A percentile compares a stretch with the other conserved stretches of the same genome.
Conservation (phyloP, 495 filamentous ascomycete genomes). For the Talaromyces nanjingensis region DNA sequence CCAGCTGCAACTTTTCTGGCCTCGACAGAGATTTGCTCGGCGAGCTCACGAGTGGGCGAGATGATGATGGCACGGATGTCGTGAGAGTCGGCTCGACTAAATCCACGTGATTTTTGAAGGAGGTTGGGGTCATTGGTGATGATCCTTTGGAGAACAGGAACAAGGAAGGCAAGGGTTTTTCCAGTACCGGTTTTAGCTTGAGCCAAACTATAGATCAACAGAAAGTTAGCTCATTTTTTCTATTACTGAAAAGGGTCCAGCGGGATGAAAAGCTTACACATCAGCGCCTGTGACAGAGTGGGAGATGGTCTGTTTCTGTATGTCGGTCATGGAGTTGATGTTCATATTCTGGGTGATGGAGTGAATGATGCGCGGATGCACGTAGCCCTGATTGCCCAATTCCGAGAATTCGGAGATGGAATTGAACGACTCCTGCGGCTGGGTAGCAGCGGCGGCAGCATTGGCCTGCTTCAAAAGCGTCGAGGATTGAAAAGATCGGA, state of each 20-base stretch:
- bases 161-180: conserved; percentile 78
- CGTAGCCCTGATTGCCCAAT: conserved; percentile 51
- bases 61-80: conserved; percentile 88
- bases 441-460: conserved; percentile 18
- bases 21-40: conserved; percentile 87
- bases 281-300: conserved; percentile 71
- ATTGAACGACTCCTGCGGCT: conserved; percentile 14
- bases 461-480: conserved; percentile 17
- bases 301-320: conserved; percentile 79
- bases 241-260: not conserved
- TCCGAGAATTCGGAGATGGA: conserved; percentile 63
- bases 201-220: conserved; percentile 54
- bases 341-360: conserved; percentile 68
- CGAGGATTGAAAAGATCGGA: conserved; percentile 27
- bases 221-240: conserved; percentile 10
- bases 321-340: conserved; percentile 82
- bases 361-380: conserved; percentile 57
- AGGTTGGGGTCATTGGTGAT: conserved; percentile 48
- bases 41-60: conserved; percentile 90
- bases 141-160: conserved; percentile 69
- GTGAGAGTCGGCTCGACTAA: conserved; percentile 30
- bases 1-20: conserved; percentile 59
- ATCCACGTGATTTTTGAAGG: conserved; percentile 2
- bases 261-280: conserved; percentile 52
- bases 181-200: conserved; percentile 86